Percentiles rank a stretch among this genome's conserved stretches.
phyloP scores from a whole-genome alignment of 306 rosid genomes.

The Lupinus albus region DNA sequence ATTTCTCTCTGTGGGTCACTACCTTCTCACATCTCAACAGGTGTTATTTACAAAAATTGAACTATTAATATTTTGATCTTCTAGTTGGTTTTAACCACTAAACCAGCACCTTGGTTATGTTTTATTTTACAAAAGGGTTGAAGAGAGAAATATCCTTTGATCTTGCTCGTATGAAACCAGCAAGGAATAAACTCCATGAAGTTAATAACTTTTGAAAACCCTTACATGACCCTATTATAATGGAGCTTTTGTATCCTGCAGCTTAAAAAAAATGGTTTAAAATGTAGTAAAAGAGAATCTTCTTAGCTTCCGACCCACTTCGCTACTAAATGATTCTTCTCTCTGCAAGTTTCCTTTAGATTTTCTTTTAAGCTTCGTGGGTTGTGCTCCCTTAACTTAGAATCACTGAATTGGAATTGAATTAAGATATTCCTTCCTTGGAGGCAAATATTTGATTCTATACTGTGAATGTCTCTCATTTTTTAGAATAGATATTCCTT shows the following conservation, averaged over 20 bases:
- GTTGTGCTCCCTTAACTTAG: conserved; percentile 83
- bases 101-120: too few species aligned
- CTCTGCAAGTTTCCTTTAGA: conserved; percentile 56
- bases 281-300: conserved; percentile 68
- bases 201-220: conserved; percentile 3
- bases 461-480: conserved; percentile 69
- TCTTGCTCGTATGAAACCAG: conserved; percentile 35
- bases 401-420: conserved; percentile 91
- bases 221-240: conserved; percentile 1
- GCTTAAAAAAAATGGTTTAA: conserved; percentile 43
- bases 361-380: conserved; percentile 70
- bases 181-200: conserved; percentile 19
- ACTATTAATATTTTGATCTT: too few species aligned
- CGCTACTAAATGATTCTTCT: conserved; percentile 77
- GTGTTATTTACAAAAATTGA: too few species aligned
- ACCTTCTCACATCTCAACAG: too few species aligned
- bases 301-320: conserved; percentile 97
- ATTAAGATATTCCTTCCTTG: conserved; percentile 93
- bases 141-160: background rate
- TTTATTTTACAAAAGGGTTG: background rate
- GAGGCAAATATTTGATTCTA: conserved; percentile 65
- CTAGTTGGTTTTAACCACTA: too few species aligned
- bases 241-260: conserved; percentile 39
- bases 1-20: too few species aligned
- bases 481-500: conserved; percentile 73